phyloP scores from a whole-genome alignment of 176 grass and related monocot genomes.

The Carex parvula region DNA sequence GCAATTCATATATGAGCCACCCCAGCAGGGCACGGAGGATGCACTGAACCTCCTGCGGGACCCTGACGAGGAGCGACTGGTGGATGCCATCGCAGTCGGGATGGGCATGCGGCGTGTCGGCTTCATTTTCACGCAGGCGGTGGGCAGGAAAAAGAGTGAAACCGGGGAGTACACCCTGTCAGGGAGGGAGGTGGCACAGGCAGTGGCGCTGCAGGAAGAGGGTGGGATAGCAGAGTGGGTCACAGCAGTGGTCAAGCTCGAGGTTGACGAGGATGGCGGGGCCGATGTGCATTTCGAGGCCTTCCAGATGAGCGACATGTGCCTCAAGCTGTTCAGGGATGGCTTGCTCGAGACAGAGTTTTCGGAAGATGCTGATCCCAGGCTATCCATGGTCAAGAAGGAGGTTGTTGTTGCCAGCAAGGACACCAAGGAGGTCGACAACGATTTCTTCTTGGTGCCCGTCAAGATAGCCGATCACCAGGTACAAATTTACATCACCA shows the following conservation, averaged over 20 bases:
- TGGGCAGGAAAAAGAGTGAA: conserved; percentile 64
- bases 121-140: conserved; percentile 85
- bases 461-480: conserved; percentile 98
- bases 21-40: conserved; percentile 66
- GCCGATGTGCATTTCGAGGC: conserved; percentile 90
- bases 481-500: conserved; percentile 19
- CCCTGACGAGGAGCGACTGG: conserved; percentile 62
- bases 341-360: conserved; percentile 65
- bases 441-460: conserved; percentile 88
- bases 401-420: conserved; percentile 73
- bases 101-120: conserved; percentile 78
- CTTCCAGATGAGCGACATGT: conserved; percentile 96
- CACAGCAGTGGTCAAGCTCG: conserved; percentile 76
- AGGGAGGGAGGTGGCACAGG: conserved; percentile 76
- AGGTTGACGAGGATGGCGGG: conserved; percentile 58
- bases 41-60: conserved; percentile 48
- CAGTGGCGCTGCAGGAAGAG: conserved; percentile 58
- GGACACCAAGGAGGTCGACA: conserved; percentile 86
- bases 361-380: conserved; percentile 52
- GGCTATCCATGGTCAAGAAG: conserved; percentile 75
- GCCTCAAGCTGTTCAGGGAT: conserved; percentile 80
- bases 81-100: conserved; percentile 63
- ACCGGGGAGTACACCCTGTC: conserved; percentile 90
- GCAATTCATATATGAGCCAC: conserved; percentile 96
- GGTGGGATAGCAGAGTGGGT: conserved; percentile 71